These are phyloP conservation scores for Microdochium nivale DNA, from an alignment of 2,329 filamentous ascomycete genomes.

Conservation along the genomic window DNA sequence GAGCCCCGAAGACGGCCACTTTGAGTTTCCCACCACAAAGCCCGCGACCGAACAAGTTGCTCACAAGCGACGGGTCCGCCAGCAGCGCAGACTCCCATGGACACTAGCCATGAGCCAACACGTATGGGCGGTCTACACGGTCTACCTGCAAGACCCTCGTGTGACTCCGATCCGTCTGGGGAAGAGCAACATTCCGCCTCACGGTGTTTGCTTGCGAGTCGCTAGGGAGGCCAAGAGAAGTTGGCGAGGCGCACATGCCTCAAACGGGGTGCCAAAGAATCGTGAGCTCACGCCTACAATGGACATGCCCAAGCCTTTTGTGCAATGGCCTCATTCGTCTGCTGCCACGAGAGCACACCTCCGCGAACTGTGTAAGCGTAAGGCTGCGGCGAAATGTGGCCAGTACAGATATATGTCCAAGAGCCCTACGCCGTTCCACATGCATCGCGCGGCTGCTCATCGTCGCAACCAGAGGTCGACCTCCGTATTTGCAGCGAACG, in stretches of 20 bases:
- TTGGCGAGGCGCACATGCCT: constrained; percentile 52
- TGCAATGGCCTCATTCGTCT: constrained; percentile 56
- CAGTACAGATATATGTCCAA: constrained; percentile 39
- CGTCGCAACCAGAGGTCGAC: constrained; percentile 39
- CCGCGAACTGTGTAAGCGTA: constrained; percentile 52
- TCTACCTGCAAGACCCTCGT: constrained; percentile 58
- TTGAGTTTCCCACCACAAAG: constrained; percentile 15
- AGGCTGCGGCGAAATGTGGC: constrained; percentile 33
- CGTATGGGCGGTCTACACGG: constrained; percentile 55
- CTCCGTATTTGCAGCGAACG: constrained; percentile 48
- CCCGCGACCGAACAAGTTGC: background rate
- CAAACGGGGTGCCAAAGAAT: constrained; percentile 28
- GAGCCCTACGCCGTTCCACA: constrained; percentile 48
- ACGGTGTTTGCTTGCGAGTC: constrained; percentile 56
- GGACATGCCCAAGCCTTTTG: constrained; percentile 36
- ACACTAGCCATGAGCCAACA: constrained; percentile 57
- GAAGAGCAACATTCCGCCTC: constrained; percentile 54
- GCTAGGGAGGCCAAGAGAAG: constrained; percentile 57
- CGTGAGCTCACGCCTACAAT: constrained; percentile 48
- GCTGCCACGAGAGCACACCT: constrained; percentile 54
- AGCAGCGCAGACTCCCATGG: constrained; percentile 30
- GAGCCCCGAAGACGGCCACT: constrained; percentile 37
- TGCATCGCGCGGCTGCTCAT: constrained; percentile 25
- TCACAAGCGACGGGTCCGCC: background rate
- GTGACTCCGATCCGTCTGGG: constrained; percentile 58